phyloP scores from a whole-genome alignment of 2,329 filamentous ascomycete species.

The Daldinia eschscholtzii region DNA sequence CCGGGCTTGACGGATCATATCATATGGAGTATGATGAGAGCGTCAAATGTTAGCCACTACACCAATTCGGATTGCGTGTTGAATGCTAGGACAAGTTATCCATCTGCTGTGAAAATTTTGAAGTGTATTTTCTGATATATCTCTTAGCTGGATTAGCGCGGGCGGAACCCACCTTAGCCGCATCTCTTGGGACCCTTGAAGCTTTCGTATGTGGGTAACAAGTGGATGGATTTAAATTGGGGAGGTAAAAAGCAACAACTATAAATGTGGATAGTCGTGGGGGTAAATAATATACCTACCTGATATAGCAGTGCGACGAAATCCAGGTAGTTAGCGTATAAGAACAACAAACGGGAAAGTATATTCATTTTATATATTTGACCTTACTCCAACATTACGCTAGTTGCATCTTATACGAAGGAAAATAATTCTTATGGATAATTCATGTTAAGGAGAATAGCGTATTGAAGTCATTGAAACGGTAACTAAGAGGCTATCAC shows the following conservation, averaged over 20 bases:
- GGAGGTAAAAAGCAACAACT: not conserved
- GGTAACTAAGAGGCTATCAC: not conserved
- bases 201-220: not conserved
- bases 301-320: not conserved
- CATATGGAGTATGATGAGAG: conserved; percentile 45
- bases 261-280: not conserved
- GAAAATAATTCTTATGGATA: not conserved
- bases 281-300: not conserved
- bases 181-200: not conserved
- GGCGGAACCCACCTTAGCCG: not conserved
- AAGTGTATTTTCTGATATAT: conserved; percentile 1
- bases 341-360: not conserved
- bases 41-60: conserved; percentile 55
- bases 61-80: conserved; percentile 52
- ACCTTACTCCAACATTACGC: no score
- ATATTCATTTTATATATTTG: no score
- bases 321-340: not conserved
- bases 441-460: not conserved
- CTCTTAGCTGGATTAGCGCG: conserved; percentile 7
- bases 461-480: not conserved
- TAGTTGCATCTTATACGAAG: no score
- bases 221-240: conserved; percentile 3
- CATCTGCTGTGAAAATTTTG: conserved; percentile 4
- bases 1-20: conserved; percentile 45
- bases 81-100: not conserved